These are phyloP conservation scores for Chlorophyllum brunneum DNA, from an alignment of 768 basidiomycete species.

Conservation along the genomic window DNA sequence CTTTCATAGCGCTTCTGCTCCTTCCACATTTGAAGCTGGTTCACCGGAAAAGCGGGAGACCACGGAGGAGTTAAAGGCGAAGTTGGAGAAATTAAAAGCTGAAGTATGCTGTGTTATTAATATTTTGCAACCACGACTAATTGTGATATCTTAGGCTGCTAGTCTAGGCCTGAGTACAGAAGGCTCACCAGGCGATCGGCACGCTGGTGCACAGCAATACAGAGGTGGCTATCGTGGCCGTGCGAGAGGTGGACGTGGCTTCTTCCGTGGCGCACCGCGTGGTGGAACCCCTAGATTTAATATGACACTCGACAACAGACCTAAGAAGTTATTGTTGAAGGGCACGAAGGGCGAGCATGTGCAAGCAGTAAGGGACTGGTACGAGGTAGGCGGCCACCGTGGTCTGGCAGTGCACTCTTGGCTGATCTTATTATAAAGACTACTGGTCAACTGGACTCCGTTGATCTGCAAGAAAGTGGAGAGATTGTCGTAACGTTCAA, in stretches of 20 bases:
- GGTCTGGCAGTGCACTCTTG: background rate
- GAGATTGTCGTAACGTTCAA: conserved; percentile 68
- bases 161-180: conserved; percentile 65
- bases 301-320: conserved; percentile 90
- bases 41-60: conserved; percentile 38
- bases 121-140: background rate
- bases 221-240: conserved; percentile 73
- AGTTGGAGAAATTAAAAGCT: conserved; percentile 71
- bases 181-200: conserved; percentile 33
- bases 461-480: conserved; percentile 51
- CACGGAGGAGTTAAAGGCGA: conserved; percentile 70
- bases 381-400: conserved; percentile 50
- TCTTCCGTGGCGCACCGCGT: conserved; percentile 52
- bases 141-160: conserved; percentile 48
- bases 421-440: conserved; percentile 35
- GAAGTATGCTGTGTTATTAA: conserved; percentile 50
- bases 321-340: conserved; percentile 74
- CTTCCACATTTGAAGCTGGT: background rate
- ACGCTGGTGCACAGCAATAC: conserved; percentile 31
- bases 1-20: conserved; percentile 39
- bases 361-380: conserved; percentile 76
- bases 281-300: conserved; percentile 66
- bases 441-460: conserved; percentile 65
- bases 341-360: conserved; percentile 50
- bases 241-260: conserved; percentile 56